A percentile compares a stretch with the other conserved stretches of the same genome.
Evolutionary conservation across 2,329 filamentous ascomycete species (phyloP).

Genomic region (Aspergillus sp.): DNA sequence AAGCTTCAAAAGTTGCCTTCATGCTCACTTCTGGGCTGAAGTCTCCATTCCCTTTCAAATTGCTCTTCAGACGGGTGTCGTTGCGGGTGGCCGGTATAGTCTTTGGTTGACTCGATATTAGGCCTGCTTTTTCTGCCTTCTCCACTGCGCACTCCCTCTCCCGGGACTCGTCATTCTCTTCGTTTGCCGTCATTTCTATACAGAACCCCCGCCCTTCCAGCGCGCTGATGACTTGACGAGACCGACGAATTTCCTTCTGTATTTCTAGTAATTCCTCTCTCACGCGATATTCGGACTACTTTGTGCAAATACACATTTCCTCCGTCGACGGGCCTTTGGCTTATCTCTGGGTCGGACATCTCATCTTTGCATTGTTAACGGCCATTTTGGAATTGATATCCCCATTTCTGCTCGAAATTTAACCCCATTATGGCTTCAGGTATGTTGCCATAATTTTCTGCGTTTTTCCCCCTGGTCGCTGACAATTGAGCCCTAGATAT

Average conservation of each 20-base stretch:
- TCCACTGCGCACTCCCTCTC: slow-evolving; percentile 6
- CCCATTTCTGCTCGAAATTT: slow-evolving; percentile 8
- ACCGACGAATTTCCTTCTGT: slow-evolving; percentile 40
- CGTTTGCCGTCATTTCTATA: slow-evolving; percentile 16
- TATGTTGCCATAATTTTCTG: slow-evolving; percentile 4
- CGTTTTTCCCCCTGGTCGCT: background rate
- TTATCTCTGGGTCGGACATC: slow-evolving; percentile 10
- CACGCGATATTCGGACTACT: slow-evolving; percentile 15
- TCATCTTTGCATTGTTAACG: slow-evolving; percentile 14
- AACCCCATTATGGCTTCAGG: slow-evolving; percentile 25
- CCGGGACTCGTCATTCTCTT: background rate
- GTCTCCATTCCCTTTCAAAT: slow-evolving; percentile 11
- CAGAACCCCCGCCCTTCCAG: slow-evolving; percentile 18
- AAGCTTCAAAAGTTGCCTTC: slow-evolving; percentile 22
- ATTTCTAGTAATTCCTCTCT: slow-evolving; percentile 26
- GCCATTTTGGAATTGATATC: slow-evolving; percentile 18
- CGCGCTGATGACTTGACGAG: slow-evolving; percentile 42
- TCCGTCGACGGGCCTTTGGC: slow-evolving; percentile 6
- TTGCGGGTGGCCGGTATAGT: background rate
- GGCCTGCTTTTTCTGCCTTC: slow-evolving; percentile 1
- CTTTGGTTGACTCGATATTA: background rate
- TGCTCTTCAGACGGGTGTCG: slow-evolving; percentile 12
- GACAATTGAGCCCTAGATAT: slow-evolving; percentile 32
- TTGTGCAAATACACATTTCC: slow-evolving; percentile 12
- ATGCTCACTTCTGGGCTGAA: slow-evolving; percentile 12